Evolutionary conservation across 441 rosid genomes (phyloP), one percentile per base, ranked within the genome.

Genomic region (Mallotus japonicus): DNA sequence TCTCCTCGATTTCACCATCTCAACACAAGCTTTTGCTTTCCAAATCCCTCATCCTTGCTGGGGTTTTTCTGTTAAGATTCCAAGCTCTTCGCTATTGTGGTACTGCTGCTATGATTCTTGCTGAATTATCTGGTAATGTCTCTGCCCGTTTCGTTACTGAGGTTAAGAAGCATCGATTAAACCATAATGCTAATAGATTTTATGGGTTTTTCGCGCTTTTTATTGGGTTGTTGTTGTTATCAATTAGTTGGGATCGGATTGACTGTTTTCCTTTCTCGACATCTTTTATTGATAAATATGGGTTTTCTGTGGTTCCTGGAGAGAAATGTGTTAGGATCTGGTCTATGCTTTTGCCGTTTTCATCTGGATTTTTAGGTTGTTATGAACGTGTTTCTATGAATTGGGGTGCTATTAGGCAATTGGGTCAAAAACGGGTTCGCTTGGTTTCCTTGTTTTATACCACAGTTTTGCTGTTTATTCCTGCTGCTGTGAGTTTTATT

Each of bases 11-110:
- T 64, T 84, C 92, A 57, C 72, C 57, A 2, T 76, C 92, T 60
- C 95, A 90, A 61, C 82, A 82, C 81, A 89, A 69, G 65, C 76
- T 84, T 49, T 44, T 92, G 17, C 73, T 87, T 16, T 76, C 78
- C 19, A 94, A 87, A 78, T 87, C 96, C 0, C 53, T 78, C 8
- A 78, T 94, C 28, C 76, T 90, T 53, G 86, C 90, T 12, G 77
- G 83, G 9, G 90, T 94, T 34, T 88, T 94, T 66, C 89, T 92
- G 49, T 85, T 94, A 65, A 82, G 96, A 22, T 94, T 94, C 56
- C 98, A 90, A 78, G 92, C 98, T 20, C 96, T 94, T 64, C 82
- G 88, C n/a, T 94, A 87, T 72, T 94, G 97, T 62, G 90, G 99
- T 22, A 85, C 96, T 14, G 88, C 99, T 3, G 93, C 97, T 34